Percentiles rank a stretch among this genome's conserved stretches.
These are phyloP conservation scores for Decorospora gaudefroyi DNA, from an alignment of 2,329 filamentous ascomycete genomes.

Conservation along the genomic window DNA sequence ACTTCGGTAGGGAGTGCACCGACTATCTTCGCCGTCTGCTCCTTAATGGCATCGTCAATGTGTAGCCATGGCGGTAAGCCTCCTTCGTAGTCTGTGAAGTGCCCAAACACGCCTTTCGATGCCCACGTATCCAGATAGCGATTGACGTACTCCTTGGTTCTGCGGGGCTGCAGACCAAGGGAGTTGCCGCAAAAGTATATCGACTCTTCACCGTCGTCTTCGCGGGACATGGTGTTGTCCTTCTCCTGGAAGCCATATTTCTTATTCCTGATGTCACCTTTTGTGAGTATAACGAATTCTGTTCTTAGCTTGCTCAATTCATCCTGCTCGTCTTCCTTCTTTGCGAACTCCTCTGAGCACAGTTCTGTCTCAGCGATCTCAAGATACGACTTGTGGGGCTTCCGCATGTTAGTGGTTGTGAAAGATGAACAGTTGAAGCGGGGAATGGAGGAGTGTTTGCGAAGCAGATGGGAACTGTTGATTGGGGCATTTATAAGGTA, in stretches of 20 bases:
- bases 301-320: slow-evolving; percentile 55
- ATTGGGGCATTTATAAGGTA: slow-evolving; percentile 2
- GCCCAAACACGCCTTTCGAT: slow-evolving; percentile 80
- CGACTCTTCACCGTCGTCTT: slow-evolving; percentile 51
- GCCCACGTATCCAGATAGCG: slow-evolving; percentile 83
- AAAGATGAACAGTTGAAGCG: slow-evolving; percentile 2
- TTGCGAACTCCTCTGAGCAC: slow-evolving; percentile 40
- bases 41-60: slow-evolving; percentile 74
- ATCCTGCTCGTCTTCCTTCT: slow-evolving; percentile 46
- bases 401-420: slow-evolving; percentile 28
- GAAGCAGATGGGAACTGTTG: neutral
- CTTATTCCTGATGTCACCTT: slow-evolving; percentile 68
- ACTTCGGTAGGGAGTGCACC: slow-evolving; percentile 75
- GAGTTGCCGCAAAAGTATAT: slow-evolving; percentile 93
- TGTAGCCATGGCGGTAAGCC: slow-evolving; percentile 76
- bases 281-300: slow-evolving; percentile 79
- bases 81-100: slow-evolving; percentile 72
- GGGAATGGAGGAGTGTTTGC: neutral
- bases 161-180: slow-evolving; percentile 78
- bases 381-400: slow-evolving; percentile 32
- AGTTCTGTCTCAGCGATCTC: slow-evolving; percentile 26
- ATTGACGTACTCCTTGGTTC: slow-evolving; percentile 66
- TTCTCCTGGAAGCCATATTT: slow-evolving; percentile 44
- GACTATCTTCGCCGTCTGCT: slow-evolving; percentile 71
- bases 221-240: slow-evolving; percentile 15